phyloP scores from a whole-genome alignment of 139 green algal genomes.

The Picochlorum sp. region DNA sequence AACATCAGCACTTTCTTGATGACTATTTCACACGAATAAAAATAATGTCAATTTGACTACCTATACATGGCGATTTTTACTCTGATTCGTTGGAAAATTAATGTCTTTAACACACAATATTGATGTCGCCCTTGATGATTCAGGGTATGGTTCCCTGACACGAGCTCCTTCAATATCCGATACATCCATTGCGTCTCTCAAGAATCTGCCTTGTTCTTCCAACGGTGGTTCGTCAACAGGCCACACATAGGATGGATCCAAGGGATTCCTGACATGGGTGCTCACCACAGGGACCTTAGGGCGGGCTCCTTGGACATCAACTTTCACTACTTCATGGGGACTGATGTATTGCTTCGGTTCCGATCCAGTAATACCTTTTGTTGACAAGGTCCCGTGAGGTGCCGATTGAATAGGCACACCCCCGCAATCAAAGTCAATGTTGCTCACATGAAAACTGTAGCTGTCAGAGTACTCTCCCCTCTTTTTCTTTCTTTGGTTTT shows the following conservation, averaged over 20 bases:
- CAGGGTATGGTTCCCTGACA: not conserved
- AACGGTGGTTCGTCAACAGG: not conserved
- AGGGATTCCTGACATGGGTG: constrained; percentile 3
- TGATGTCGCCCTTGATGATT: constrained; percentile 6
- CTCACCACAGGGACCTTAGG: not conserved
- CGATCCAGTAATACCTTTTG: constrained; percentile 10
- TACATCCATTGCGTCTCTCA: constrained; percentile 18
- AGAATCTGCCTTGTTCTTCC: constrained; percentile 6
- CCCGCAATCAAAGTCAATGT: constrained; percentile 1
- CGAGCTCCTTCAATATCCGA: constrained; percentile 11
- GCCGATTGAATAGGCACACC: not conserved
- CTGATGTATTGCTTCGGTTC: not conserved
- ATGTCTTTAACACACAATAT: not conserved
- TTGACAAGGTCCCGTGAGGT: constrained; percentile 12
- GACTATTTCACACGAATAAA: not conserved
- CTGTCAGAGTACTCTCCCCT: constrained; percentile 4
- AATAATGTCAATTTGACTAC: not conserved
- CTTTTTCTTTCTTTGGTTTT: not conserved
- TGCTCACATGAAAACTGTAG: constrained; percentile 1
- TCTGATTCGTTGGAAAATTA: not conserved
- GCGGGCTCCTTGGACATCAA: not conserved
- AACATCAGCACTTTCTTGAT: not conserved
- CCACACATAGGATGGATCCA: constrained; percentile 13
- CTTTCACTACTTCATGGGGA: not conserved
- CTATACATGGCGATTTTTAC: not conserved